Percentiles rank a stretch among this genome's conserved stretches.
phyloP scores from a whole-genome alignment of 169 alveolate species.

The Plasmodium vivax region DNA sequence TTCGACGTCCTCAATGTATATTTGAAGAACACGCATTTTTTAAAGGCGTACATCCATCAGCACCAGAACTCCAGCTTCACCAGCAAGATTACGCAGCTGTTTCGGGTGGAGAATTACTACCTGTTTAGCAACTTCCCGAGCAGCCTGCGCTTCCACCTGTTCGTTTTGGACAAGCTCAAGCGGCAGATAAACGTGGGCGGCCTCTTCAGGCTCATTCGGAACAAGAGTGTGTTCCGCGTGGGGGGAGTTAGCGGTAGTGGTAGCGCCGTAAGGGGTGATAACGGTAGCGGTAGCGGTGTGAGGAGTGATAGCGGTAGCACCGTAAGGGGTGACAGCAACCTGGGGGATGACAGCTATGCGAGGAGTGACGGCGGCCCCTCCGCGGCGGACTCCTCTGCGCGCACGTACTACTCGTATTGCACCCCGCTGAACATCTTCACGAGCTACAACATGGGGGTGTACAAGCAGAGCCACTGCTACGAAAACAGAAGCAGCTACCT shows the following conservation, averaged over 20 bases:
- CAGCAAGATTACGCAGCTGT: slow-evolving; percentile 53
- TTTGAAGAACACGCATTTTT: slow-evolving; percentile 56
- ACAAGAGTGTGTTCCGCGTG: slow-evolving; percentile 40
- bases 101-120: slow-evolving; percentile 57
- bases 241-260: neutral
- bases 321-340: neutral
- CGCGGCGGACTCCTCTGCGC: neutral
- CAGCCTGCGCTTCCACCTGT: slow-evolving; percentile 63
- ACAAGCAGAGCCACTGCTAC: slow-evolving; percentile 55
- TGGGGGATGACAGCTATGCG: neutral
- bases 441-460: slow-evolving; percentile 72
- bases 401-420: slow-evolving; percentile 49
- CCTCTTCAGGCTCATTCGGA: slow-evolving; percentile 40
- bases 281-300: neutral
- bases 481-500: slow-evolving; percentile 58
- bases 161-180: slow-evolving; percentile 53
- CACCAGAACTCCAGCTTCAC: slow-evolving; percentile 43
- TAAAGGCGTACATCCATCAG: slow-evolving; percentile 72
- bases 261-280: neutral
- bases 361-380: too few species aligned
- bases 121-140: slow-evolving; percentile 43
- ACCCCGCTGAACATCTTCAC: slow-evolving; percentile 73
- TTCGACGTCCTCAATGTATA: slow-evolving; percentile 69
- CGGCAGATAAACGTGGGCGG: slow-evolving; percentile 43
- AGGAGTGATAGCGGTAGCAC: neutral